phyloP scores from a whole-genome alignment of 768 basidiomycete genomes.

The Neoboletus brunneissimus region DNA sequence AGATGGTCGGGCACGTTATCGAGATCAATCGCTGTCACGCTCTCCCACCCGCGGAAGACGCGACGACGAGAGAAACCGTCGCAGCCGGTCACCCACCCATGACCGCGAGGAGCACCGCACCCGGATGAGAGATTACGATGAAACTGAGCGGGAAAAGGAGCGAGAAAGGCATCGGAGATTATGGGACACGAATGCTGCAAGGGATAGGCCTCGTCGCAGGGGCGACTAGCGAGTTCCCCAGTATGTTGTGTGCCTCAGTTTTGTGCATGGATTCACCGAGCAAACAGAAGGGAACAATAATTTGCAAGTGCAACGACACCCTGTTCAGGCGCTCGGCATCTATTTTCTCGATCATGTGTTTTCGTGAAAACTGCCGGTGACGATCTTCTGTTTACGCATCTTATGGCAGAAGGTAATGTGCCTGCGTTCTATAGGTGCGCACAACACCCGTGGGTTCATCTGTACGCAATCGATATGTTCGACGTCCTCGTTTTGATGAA shows the following conservation, averaged over 20 bases:
- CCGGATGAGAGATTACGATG: slow-evolving; percentile 27
- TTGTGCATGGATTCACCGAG: slow-evolving; percentile 6
- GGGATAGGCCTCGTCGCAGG: slow-evolving; percentile 34
- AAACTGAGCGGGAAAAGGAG: slow-evolving; percentile 26
- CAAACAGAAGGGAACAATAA: slow-evolving; percentile 1
- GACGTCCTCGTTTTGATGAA: slow-evolving; percentile 24
- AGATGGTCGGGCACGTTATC: slow-evolving; percentile 24
- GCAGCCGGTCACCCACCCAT: slow-evolving; percentile 32
- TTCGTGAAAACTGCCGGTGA: slow-evolving; percentile 9
- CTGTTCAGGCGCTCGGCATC: slow-evolving; percentile 2
- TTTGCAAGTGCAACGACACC: neutral
- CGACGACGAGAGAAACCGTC: slow-evolving; percentile 20
- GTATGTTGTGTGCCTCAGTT: slow-evolving; percentile 6
- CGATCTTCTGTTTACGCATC: slow-evolving; percentile 17
- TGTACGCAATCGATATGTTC: slow-evolving; percentile 11
- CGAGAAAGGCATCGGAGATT: slow-evolving; percentile 47
- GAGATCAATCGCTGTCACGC: slow-evolving; percentile 35
- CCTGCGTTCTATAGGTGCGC: slow-evolving; percentile 12
- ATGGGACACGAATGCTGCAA: slow-evolving; percentile 48
- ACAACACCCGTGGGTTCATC: slow-evolving; percentile 9
- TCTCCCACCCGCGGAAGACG: slow-evolving; percentile 30
- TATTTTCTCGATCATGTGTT: slow-evolving; percentile 10
- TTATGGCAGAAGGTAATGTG: slow-evolving; percentile 18
- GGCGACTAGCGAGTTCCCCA: slow-evolving; percentile 14
- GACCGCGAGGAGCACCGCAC: slow-evolving; percentile 17